phyloP scores from a whole-genome alignment of 352 stramenopile species.

The Pythium periplocum region DNA sequence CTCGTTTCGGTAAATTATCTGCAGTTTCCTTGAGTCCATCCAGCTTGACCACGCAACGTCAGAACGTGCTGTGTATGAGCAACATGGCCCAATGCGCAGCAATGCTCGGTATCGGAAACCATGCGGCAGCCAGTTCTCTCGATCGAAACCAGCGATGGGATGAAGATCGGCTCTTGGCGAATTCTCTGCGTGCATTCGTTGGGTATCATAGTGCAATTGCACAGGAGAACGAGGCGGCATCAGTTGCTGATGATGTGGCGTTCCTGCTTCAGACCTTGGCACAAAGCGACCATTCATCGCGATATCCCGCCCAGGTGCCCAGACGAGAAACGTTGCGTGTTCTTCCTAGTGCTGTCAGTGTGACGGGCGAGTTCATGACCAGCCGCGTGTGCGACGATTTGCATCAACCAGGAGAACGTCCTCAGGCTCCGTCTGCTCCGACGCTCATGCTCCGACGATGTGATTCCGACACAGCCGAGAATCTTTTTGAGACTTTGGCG shows the following conservation, averaged over 20 bases:
- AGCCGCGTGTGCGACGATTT: slow-evolving; percentile 55
- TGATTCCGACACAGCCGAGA: slow-evolving; percentile 43
- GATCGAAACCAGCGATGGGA: too few species aligned
- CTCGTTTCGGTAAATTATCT: not conserved
- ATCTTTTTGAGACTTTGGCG: slow-evolving; percentile 55
- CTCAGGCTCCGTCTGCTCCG: slow-evolving; percentile 14
- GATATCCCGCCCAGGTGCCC: slow-evolving; percentile 19
- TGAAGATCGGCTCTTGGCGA: slow-evolving; percentile 19
- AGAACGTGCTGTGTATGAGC: slow-evolving; percentile 48
- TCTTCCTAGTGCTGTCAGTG: slow-evolving; percentile 31
- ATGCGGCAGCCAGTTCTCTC: too few species aligned
- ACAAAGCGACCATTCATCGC: not conserved
- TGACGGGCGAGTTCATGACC: slow-evolving; percentile 56
- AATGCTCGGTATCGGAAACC: slow-evolving; percentile 26
- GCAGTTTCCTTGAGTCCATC: slow-evolving; percentile 26
- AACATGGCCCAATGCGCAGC: slow-evolving; percentile 48
- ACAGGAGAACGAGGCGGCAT: slow-evolving; percentile 6
- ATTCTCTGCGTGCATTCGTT: slow-evolving; percentile 59
- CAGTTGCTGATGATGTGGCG: slow-evolving; percentile 14
- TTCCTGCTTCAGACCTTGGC: slow-evolving; percentile 12
- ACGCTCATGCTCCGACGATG: slow-evolving; percentile 44
- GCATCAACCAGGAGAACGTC: slow-evolving; percentile 44
- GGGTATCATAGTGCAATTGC: slow-evolving; percentile 62
- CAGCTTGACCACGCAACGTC: slow-evolving; percentile 42
- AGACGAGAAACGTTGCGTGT: slow-evolving; percentile 41